Conservation (phyloP, 768 basidiomycete species). For the Leccinellum albellum region DNA sequence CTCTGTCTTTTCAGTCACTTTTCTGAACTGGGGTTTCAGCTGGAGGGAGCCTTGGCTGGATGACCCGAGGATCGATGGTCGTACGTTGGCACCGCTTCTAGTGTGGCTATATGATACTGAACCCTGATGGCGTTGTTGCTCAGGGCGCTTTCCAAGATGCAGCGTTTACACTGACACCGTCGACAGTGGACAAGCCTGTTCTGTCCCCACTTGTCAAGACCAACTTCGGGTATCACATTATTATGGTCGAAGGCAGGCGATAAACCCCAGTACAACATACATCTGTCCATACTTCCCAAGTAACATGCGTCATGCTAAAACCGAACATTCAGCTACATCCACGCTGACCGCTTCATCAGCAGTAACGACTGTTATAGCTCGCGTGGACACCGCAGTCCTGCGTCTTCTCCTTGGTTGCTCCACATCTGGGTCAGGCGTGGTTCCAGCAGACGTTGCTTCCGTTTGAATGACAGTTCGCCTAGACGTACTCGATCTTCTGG, state of each 20-base stretch:
- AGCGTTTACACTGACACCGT: conserved; percentile 78
- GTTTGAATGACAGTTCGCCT: conserved; percentile 42
- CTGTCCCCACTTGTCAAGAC: conserved; percentile 77
- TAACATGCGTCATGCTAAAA: conserved; percentile 12
- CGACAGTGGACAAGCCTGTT: conserved; percentile 74
- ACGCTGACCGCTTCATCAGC: conserved; percentile 33
- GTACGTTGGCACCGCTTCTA: conserved; percentile 34
- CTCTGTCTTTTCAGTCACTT: neutral
- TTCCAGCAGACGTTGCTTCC: conserved; percentile 43
- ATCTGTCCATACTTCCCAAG: conserved; percentile 9
- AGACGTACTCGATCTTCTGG: conserved; percentile 32
- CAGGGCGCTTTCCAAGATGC: conserved; percentile 79
- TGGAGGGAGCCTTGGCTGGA: conserved; percentile 86
- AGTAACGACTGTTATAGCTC: conserved; percentile 27
- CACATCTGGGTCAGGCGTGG: conserved; percentile 68
- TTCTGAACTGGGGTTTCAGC: conserved; percentile 38
- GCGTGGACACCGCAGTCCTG: conserved; percentile 31
- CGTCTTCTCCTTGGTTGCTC: conserved; percentile 46
- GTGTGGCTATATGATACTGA: conserved; percentile 1
- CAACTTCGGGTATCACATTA: conserved; percentile 81
- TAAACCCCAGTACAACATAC: conserved; percentile 29
- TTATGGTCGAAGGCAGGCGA: conserved; percentile 86
- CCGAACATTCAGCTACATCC: conserved; percentile 28
- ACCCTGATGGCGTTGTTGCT: neutral
- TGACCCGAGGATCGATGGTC: conserved; percentile 82